Base-by-base conservation (phyloP, 1,284 basidiomycete species). In the Ustilago nuda region DNA sequence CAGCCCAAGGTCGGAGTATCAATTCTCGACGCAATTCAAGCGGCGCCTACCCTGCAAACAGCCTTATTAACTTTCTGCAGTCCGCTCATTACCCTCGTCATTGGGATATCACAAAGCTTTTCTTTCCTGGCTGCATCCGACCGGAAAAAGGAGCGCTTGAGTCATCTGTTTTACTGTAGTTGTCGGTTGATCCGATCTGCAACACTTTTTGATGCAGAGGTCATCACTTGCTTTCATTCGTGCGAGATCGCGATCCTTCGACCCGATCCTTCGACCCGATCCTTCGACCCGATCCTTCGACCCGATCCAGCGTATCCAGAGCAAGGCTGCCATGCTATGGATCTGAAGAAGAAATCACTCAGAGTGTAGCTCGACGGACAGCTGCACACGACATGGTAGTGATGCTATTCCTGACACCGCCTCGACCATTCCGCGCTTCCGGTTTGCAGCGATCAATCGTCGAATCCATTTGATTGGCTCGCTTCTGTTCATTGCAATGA, bases 1-100 rank as follows among this genome's bases (percentile, higher is more conserved):
- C 53, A 55, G 53, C 53, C 35, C 19, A 53, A 30, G 43, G 43
- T 45, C 51, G 51, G 51, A 53, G 51, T 53, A 17, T 36, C 48
- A 45, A 13, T 6, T 45, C 7, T 45, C 41, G 41, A 45, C 17
- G 41, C 41, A 50, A 30, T 27, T 30, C 27, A n/a, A 50, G n/a
- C 48, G 52, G 52, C 33, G 52, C 35, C 19, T 19, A 27, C 23
- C 12, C 19, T 37, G 36, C 13, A 37, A 8, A 37, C 9, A 13
- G 8, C n/a, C 43, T 45, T 45, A 17, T 8, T 3, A 45, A 45
- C 4, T n/a, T 45, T 45, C 43, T 45, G 43, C 43, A 43, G 39
- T 13, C 43, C 43, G n/a, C 43, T 19, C 43, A 1, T 4, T 11
- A 4, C 48, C 30, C 48, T 50, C 48, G 27, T 50, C 4, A n/a